These are phyloP conservation scores for Chytridiales sp. DNA, from an alignment of 371 early-diverging fungal species.

Conservation along the genomic window DNA sequence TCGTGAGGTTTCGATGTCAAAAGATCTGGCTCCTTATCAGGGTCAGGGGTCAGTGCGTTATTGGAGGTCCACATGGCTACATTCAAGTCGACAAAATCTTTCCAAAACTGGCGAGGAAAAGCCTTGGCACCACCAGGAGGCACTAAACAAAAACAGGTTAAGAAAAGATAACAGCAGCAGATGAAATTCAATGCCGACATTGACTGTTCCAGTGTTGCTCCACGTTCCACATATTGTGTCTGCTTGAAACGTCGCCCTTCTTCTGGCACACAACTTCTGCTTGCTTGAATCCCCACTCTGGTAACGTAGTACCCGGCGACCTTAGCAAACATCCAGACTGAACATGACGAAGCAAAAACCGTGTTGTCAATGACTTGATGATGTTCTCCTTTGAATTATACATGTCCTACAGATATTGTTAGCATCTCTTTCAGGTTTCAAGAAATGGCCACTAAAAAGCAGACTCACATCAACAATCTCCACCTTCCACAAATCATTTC, in stretches of 20 bases:
- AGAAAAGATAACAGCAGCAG: conserved; percentile 1
- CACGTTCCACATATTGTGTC: conserved; percentile 90
- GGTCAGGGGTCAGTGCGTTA: conserved; percentile 96
- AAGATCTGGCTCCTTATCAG: conserved; percentile 85
- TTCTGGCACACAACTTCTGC: conserved; percentile 90
- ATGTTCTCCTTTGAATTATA: conserved; percentile 41
- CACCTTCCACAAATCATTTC: conserved; percentile 87
- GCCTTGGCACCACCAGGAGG: conserved; percentile 56
- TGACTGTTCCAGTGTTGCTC: conserved; percentile 84
- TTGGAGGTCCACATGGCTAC: conserved; percentile 97
- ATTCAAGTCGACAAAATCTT: conserved; percentile 91
- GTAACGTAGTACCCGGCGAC: conserved; percentile 74
- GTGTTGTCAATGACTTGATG: conserved; percentile 76
- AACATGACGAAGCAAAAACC: conserved; percentile 83
- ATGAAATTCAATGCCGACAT: conserved; percentile 36
- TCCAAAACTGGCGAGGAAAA: conserved; percentile 74
- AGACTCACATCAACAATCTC: conserved; percentile 73
- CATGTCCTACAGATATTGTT: conserved; percentile 17
- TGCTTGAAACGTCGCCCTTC: conserved; percentile 58
- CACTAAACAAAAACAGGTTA: conserved; percentile 43
- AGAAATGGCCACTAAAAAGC: background rate
- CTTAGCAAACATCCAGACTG: conserved; percentile 79
- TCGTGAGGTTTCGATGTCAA: conserved; percentile 86
- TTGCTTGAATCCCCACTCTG: conserved; percentile 99
- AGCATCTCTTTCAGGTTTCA: background rate